These are phyloP conservation scores for Nakazawaea wickerhamii DNA, from an alignment of 805 yeast genomes.

Conservation along the genomic window DNA sequence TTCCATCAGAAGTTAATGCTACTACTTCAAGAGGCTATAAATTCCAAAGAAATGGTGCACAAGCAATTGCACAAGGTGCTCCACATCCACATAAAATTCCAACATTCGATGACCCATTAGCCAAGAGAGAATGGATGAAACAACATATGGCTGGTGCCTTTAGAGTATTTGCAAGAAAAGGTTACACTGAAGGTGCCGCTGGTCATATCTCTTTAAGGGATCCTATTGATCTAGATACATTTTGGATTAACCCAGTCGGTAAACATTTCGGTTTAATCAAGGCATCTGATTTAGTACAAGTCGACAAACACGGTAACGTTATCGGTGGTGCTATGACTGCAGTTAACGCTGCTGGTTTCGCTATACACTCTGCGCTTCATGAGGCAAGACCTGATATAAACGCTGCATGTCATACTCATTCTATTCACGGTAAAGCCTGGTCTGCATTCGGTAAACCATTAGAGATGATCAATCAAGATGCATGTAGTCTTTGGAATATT, in stretches of 20 bases:
- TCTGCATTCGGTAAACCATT: conserved; percentile 60
- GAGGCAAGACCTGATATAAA: conserved; percentile 63
- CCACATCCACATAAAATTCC: conserved; percentile 49
- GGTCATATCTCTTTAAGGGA: conserved; percentile 87
- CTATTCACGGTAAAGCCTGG: conserved; percentile 59
- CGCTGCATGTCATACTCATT: conserved; percentile 72
- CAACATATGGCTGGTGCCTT: conserved; percentile 86
- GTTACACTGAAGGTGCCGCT: conserved; percentile 71
- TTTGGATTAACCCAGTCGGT: conserved; percentile 90
- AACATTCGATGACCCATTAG: conserved; percentile 39
- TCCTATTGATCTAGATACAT: conserved; percentile 72
- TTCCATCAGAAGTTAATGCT: conserved; percentile 23
- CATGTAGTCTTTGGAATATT: conserved; percentile 56
- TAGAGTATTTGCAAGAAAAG: conserved; percentile 74
- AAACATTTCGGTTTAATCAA: conserved; percentile 60
- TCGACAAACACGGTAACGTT: conserved; percentile 57
- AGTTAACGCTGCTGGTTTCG: conserved; percentile 66
- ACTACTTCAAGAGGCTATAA: conserved; percentile 37
- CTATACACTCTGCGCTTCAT: conserved; percentile 64
- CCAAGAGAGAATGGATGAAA: conserved; percentile 48
- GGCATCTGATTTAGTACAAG: conserved; percentile 59
- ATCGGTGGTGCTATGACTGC: conserved; percentile 53
- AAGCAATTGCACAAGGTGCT: conserved; percentile 53
- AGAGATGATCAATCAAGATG: conserved; percentile 81
- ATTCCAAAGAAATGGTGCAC: conserved; percentile 45